Conservation (phyloP, 2,329 filamentous ascomycete species). For the Fusarium cyanostomum region DNA sequence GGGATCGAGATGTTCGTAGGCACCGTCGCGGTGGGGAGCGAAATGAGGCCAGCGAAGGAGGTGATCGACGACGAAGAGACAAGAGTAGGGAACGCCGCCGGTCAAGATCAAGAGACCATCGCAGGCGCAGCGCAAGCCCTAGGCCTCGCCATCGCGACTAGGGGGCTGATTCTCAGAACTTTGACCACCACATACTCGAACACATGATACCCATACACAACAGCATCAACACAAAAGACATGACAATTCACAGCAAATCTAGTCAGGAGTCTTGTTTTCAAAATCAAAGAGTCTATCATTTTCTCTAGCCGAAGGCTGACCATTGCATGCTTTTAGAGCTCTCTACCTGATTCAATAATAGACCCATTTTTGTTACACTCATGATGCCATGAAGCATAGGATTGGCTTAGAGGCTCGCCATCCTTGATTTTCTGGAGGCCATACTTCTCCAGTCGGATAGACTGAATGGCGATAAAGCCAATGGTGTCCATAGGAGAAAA, state of each 20-base stretch:
- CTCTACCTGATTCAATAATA: constrained; percentile 15
- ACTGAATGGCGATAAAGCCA: constrained; percentile 64
- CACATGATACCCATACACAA: constrained; percentile 24
- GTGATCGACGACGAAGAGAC: constrained; percentile 28
- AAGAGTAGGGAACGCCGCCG: constrained; percentile 36
- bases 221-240: neutral
- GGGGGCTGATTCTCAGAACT: neutral
- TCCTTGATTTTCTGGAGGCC: constrained; percentile 46
- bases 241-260: neutral
- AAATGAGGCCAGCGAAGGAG: constrained; percentile 15
- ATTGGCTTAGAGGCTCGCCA: constrained; percentile 44
- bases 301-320: neutral
- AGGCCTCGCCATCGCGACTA: constrained; percentile 23
- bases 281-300: constrained; percentile 8
- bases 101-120: constrained; percentile 34
- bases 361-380: constrained; percentile 23
- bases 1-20: constrained; percentile 25
- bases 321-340: constrained; percentile 7
- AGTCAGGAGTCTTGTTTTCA: neutral
- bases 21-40: constrained; percentile 18
- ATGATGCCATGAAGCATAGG: constrained; percentile 2
- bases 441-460: constrained; percentile 58
- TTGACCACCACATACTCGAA: neutral
- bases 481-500: constrained; percentile 76
- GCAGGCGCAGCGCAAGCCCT: constrained; percentile 30